Evolutionary conservation across 2,329 filamentous ascomycete species (phyloP).

Genomic region (Sphaerulina vaccinii): DNA sequence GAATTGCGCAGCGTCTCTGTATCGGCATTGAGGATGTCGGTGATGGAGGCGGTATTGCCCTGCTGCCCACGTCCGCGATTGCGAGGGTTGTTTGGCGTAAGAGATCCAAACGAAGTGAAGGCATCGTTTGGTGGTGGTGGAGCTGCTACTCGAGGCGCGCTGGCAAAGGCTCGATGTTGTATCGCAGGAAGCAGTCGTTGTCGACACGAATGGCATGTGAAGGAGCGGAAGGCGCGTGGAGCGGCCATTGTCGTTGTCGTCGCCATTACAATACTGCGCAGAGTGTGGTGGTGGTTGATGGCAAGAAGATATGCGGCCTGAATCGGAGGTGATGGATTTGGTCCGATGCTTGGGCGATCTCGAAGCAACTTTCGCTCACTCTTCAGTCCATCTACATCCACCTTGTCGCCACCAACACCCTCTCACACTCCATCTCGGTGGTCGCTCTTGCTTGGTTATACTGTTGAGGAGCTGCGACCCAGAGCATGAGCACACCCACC

Average conservation of each 20-base stretch:
- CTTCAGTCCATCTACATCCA: neutral
- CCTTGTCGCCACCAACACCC: slow-evolving; percentile 4
- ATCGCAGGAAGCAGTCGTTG: slow-evolving; percentile 28
- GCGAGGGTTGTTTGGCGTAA: slow-evolving; percentile 7
- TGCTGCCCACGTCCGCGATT: slow-evolving; percentile 8
- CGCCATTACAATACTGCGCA: neutral
- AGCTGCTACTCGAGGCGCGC: slow-evolving; percentile 25
- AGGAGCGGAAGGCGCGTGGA: slow-evolving; percentile 34
- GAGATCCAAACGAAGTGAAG: slow-evolving; percentile 2
- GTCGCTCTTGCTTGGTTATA: slow-evolving; percentile 10
- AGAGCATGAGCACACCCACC: slow-evolving; percentile 48
- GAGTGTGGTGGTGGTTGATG: neutral
- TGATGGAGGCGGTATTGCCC: slow-evolving; percentile 4
- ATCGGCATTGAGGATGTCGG: slow-evolving; percentile 11
- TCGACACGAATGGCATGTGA: slow-evolving; percentile 42
- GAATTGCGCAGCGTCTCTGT: slow-evolving; percentile 13
- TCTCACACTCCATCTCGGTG: slow-evolving; percentile 8
- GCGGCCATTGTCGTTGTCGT: slow-evolving; percentile 24
- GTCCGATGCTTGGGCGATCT: no score
- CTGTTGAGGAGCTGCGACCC: slow-evolving; percentile 1
- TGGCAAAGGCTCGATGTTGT: slow-evolving; percentile 38
- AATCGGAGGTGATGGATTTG: neutral
- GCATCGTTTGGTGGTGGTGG: slow-evolving; percentile 3
- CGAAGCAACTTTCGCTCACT: no score
- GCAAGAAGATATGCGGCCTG: neutral